Percentiles rank a stretch among this genome's conserved stretches.
Conservation (phyloP, 1,284 basidiomycete species). For the Melampsora occidentalis region DNA sequence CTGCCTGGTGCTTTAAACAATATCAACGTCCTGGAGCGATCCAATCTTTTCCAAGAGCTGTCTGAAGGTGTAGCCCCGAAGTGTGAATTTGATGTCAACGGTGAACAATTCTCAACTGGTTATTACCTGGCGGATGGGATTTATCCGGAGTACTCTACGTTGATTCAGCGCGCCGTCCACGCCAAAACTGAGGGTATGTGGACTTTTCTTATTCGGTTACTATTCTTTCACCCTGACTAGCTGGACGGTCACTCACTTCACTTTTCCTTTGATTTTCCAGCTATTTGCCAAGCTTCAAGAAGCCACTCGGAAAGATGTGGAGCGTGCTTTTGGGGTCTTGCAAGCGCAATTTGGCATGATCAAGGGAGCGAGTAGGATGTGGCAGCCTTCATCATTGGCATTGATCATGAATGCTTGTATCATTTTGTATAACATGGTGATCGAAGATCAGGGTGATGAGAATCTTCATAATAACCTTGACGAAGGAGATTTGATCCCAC, state of each 20-base stretch:
- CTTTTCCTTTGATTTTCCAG: background rate
- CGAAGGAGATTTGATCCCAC: background rate
- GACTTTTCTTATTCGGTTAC: background rate
- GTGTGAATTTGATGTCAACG: slow-evolving; percentile 12
- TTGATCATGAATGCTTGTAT: background rate
- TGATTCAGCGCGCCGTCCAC: background rate
- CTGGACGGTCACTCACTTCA: too few species aligned
- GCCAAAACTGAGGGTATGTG: background rate
- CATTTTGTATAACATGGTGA: background rate
- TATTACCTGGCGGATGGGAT: slow-evolving; percentile 23
- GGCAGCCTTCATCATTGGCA: background rate
- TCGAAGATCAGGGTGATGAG: background rate
- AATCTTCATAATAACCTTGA: too few species aligned
- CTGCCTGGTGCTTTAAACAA: background rate
- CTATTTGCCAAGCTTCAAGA: background rate
- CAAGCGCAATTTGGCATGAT: background rate
- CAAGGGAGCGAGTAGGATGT: background rate
- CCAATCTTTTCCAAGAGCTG: background rate
- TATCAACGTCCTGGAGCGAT: background rate
- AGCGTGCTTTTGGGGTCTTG: background rate
- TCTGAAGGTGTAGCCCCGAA: background rate
- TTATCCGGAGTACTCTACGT: slow-evolving; percentile 3
- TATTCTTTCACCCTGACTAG: background rate
- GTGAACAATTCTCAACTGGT: background rate
- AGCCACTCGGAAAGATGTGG: background rate